Evolutionary conservation across 176 grass and related monocot species (phyloP).

Genomic region (Cymbopogon citratus): DNA sequence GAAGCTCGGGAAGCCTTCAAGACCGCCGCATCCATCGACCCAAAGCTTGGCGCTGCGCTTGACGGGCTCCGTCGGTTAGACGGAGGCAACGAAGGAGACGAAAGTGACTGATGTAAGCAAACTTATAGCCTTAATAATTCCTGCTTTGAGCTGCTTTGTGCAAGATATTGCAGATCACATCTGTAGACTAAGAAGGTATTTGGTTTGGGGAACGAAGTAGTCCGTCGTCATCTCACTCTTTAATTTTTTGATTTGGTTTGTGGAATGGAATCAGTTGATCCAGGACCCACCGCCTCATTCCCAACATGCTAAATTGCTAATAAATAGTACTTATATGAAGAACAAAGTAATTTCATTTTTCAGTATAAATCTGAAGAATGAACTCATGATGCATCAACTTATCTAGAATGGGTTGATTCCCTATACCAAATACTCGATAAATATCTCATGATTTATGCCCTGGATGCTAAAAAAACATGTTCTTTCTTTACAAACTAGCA

Average conservation of each 20-base stretch:
- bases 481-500: no score
- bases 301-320: not conserved
- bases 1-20: constrained; percentile 59
- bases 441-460: no score
- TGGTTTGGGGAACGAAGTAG: not conserved
- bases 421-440: not conserved
- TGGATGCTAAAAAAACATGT: no score
- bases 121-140: not conserved
- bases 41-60: constrained; percentile 28
- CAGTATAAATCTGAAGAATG: not conserved
- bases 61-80: constrained; percentile 50
- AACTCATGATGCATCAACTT: not conserved
- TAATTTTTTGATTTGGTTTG: no score
- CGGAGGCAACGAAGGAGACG: constrained; percentile 12
- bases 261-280: not conserved
- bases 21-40: constrained; percentile 55
- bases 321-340: not conserved
- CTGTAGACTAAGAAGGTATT: no score
- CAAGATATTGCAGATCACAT: not conserved
- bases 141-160: not conserved
- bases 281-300: not conserved
- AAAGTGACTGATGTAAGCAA: constrained; percentile 38
- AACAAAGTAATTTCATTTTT: not conserved
- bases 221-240: no score
- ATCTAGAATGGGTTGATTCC: not conserved